Base-by-base conservation (phyloP, 371 early-diverging fungal species). In the Mortierella sp. region DNA sequence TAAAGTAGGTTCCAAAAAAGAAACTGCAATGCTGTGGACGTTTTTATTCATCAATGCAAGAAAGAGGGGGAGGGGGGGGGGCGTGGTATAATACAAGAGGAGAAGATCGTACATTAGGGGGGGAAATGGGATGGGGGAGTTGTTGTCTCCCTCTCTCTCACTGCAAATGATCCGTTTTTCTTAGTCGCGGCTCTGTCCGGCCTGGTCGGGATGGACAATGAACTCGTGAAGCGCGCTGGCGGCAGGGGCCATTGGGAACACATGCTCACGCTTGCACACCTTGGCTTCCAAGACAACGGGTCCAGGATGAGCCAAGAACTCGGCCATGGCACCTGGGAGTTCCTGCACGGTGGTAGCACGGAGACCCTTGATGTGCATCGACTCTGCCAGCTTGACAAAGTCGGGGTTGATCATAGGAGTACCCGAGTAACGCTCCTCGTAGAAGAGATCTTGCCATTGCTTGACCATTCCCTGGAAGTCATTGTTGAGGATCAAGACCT, bases 391-490 rank as follows among this genome's bases (percentile, higher is more conserved):
- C 82, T 96, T 96, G 72, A 95, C 94, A 85, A 98, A 98, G 80
- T 98, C 96, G n/a, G 98, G 98, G 82, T 98, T 97, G 79, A 84
- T 85, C 98, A 98, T 98, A 30, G 78, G 79, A 0, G 98, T 97
- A 28, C 91, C 94, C 24, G 96, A 94, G 80, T 96, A 95, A 47
- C 98, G 89, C 82, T 95, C 89, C 73, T 96, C 94, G 73, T 97
- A 98, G 81, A 97, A 98, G 55, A 98, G 87, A 82, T 97, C 97
- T 82, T 97, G 97, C 98, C 98, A 97, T 84, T 98, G 98, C 84
- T 95, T 95, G 67, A 97, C 96, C 98, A 97, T 97, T 45, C 98
- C 98, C 82, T 98, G 98, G 94, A 96, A 98, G 58, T 95, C 95
- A 82, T 98, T 98, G 87, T 98, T 97, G 30, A 98, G 81, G 59